phyloP scores from a whole-genome alignment of 2,329 filamentous ascomycete species.

The Blastomyces gilchristii region DNA sequence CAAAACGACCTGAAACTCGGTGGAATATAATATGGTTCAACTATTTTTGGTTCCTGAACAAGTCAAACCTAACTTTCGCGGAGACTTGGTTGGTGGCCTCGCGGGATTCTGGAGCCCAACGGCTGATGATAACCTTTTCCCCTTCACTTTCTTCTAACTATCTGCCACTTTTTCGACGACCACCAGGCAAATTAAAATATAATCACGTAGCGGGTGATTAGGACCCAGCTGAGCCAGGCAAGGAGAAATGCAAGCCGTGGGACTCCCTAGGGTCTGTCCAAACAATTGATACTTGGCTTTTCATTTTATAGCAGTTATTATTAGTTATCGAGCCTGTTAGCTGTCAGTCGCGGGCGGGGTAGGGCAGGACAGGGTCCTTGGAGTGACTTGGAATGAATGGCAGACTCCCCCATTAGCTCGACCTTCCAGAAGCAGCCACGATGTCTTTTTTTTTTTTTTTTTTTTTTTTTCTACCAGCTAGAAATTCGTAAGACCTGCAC shows the following conservation, averaged over 20 bases:
- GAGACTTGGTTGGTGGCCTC: background rate
- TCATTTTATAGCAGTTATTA: background rate
- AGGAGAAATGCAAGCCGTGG: background rate
- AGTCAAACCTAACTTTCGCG: background rate
- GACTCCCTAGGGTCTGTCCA: too few species aligned
- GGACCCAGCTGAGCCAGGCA: background rate
- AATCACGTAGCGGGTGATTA: background rate
- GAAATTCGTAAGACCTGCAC: background rate
- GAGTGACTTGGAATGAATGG: background rate
- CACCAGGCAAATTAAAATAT: background rate
- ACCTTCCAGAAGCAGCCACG: background rate
- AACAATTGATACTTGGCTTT: background rate
- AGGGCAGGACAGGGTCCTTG: background rate
- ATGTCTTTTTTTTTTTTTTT: background rate
- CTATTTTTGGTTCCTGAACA: conserved; percentile 4
- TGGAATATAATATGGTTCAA: background rate
- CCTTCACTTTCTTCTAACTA: background rate
- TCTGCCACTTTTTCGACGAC: background rate
- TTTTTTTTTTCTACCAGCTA: background rate
- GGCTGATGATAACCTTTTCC: background rate
- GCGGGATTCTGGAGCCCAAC: background rate
- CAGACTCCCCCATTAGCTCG: background rate
- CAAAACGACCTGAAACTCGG: background rate
- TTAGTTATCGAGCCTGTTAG: background rate
- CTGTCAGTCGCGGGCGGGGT: background rate